Evolutionary conservation across 306 rosid species (phyloP), one percentile per base, ranked within the genome.

Genomic region (Acacia crassicarpa): DNA sequence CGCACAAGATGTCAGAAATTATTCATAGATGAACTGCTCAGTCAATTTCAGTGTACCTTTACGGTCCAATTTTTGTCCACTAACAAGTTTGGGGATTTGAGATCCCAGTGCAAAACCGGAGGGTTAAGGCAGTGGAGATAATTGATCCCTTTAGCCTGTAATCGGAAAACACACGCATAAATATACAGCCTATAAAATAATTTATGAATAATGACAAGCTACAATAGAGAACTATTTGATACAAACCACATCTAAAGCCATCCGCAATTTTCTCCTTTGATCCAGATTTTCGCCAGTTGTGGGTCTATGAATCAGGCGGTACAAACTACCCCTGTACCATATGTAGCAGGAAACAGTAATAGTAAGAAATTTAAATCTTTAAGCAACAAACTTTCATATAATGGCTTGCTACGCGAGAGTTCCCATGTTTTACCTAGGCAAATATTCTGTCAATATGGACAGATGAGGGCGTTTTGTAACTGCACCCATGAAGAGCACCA

Each of bases 401-500:
- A 49, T 27, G 69, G 49, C 56, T 32, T 70, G 59, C 30, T 9
- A 35, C n/a, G 77, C 17, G 12, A 69, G 66, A 65, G 63, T 22
- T 72, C 40, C 27, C 38, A 67, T 61, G 25, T 46, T 77, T 83
- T 87, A 93, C 99, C 99, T 89, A 0, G 96, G 99, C 68, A 95
- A 84, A 82, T 93, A 95, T 82, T 95, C 99, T 44, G 98, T 95
- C 84, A 95, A 97, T 71, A 93, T 95, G 22, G 99, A 95, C 51
- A 95, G 88, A 89, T 93, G 89, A 16, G 99, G 98, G 44, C 94
- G 86, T 83, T 90, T 93, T 22, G 99, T 95, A 69, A 95, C 99
- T 27, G 97, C 98, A 48, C 98, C 99, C 99, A 95, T 95, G 90
- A 95, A 95, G 59, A 95, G 98, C 80, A 95, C 99, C 72, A 95